Evolutionary conservation across 2,329 filamentous ascomycete genomes (phyloP).

Genomic region (Zymoseptoria crescenta): DNA sequence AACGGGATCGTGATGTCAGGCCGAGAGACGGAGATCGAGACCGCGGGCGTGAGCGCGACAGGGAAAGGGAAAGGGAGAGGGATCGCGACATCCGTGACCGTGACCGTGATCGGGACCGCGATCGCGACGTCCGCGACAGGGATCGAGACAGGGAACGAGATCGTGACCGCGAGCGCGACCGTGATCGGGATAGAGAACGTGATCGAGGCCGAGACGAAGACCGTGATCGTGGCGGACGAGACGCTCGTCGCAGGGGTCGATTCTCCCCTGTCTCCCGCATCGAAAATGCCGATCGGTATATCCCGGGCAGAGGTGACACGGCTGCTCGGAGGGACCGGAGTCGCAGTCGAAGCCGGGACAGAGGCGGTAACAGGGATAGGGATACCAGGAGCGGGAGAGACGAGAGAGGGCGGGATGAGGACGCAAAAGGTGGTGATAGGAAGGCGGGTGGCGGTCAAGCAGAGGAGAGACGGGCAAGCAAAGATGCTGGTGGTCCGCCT

Average conservation of each 20-base stretch:
- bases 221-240: neutral
- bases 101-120: conserved; percentile 13
- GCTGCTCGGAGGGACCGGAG: conserved; percentile 5
- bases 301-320: conserved; percentile 24
- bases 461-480: neutral
- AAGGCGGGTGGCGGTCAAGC: neutral
- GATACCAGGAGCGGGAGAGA: neutral
- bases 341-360: conserved; percentile 8
- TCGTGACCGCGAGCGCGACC: conserved; percentile 25
- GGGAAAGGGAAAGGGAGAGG: conserved; percentile 3
- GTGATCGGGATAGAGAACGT: conserved; percentile 6
- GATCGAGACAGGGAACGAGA: conserved; percentile 22
- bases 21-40: conserved; percentile 22
- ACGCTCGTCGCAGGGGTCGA: neutral
- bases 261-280: neutral
- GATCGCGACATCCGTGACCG: conserved; percentile 10
- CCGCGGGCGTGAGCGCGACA: conserved; percentile 6
- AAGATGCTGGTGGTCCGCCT: neutral
- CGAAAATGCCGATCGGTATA: conserved; percentile 25
- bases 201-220: conserved; percentile 24
- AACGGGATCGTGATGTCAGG: neutral
- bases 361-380: conserved; percentile 24
- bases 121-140: conserved; percentile 16
- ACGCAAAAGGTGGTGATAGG: neutral
- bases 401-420: neutral